Evolutionary conservation across 2,329 filamentous ascomycete genomes (phyloP).

Genomic region (Aspergillus tamarii): DNA sequence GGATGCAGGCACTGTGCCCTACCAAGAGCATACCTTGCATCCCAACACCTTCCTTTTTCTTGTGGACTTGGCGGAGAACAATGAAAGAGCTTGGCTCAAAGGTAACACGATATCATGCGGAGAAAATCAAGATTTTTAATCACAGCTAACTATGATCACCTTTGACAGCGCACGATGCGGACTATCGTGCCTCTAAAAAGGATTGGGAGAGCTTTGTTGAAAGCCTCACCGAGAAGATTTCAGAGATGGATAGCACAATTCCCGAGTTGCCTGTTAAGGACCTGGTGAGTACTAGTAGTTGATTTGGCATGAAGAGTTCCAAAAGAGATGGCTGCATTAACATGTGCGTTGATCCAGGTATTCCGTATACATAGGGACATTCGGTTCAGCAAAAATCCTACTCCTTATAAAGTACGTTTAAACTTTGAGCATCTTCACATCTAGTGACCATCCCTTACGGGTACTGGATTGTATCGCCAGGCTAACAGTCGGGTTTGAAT

Average conservation of each 20-base stretch:
- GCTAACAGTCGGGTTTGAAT: constrained; percentile 28
- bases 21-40: constrained; percentile 61
- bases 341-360: constrained; percentile 48
- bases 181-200: constrained; percentile 75
- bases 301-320: not conserved
- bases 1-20: constrained; percentile 61
- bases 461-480: constrained; percentile 17
- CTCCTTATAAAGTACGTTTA: constrained; percentile 77
- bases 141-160: constrained; percentile 12
- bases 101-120: constrained; percentile 43
- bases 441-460: constrained; percentile 7
- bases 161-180: constrained; percentile 70
- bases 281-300: constrained; percentile 54
- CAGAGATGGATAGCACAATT: constrained; percentile 75
- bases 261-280: constrained; percentile 87
- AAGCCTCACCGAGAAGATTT: constrained; percentile 69
- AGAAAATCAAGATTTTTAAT: not conserved
- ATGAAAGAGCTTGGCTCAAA: constrained; percentile 67
- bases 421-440: constrained; percentile 2
- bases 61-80: constrained; percentile 61
- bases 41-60: constrained; percentile 67
- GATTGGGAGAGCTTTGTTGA: constrained; percentile 84
- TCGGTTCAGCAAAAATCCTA: constrained; percentile 80
- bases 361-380: constrained; percentile 89
- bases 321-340: constrained; percentile 16